Conservation (phyloP, 73 alveolate species). For the Paramecium tetraurelia region DNA sequence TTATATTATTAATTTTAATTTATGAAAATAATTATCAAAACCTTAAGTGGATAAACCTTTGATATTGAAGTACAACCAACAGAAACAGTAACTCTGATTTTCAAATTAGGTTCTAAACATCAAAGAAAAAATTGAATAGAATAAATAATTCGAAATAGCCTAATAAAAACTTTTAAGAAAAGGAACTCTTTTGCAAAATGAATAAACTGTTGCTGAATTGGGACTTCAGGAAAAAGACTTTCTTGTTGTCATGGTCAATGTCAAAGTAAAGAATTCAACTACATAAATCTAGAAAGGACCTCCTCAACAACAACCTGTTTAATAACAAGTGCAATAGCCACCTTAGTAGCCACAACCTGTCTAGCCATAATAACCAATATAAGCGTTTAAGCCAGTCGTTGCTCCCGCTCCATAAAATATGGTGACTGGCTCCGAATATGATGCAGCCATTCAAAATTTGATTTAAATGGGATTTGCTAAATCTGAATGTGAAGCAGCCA, state of each 20-base stretch:
- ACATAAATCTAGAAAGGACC: background rate
- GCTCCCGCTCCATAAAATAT: background rate
- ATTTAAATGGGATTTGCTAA: conserved; percentile 45
- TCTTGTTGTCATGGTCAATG: background rate
- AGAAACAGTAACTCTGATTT: background rate
- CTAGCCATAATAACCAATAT: background rate
- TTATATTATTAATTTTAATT: background rate
- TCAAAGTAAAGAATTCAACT: background rate
- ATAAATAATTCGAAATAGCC: background rate
- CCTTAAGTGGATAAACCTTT: conserved; percentile 14
- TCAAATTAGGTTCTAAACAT: background rate
- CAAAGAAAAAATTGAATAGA: background rate
- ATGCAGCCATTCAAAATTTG: background rate
- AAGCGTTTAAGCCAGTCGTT: background rate
- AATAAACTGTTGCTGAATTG: background rate
- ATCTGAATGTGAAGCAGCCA: conserved; percentile 18
- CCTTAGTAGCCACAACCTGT: background rate
- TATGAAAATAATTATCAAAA: conserved; percentile 33
- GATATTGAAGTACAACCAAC: background rate
- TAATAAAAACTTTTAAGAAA: background rate
- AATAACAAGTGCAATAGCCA: background rate
- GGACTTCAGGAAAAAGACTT: background rate
- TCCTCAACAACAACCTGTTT: conserved; percentile 27
- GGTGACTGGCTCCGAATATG: background rate
- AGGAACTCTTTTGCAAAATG: background rate